Base-by-base conservation (phyloP, 257 asterid species). In the Lithospermum erythrorhizon region DNA sequence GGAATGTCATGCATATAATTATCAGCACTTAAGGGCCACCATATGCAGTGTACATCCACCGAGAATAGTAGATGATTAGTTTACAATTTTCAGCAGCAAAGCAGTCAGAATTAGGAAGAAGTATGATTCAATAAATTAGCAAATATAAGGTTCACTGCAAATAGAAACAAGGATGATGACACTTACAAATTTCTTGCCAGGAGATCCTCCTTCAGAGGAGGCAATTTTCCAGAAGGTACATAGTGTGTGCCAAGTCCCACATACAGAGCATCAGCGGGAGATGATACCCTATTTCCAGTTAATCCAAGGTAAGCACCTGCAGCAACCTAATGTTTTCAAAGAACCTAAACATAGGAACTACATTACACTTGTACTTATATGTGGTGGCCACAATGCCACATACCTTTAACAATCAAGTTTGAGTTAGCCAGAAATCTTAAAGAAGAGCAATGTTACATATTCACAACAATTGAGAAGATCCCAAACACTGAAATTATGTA, bases 261-360 rank as follows among this genome's bases (percentile, higher is more conserved):
- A 73, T 80, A 91, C 20, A 91, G 78, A 74, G 98, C 98, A 84
- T 91, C 98, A 63, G 96, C 88, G 70, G 98, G 96, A 0, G 90
- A 83, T 57, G 96, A 83, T 68, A 91, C 62, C 71, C 95, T 82
- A 76, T 74, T 79, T 59, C 98, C 98, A 53, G 98, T 91, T 78
- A 91, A 76, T 71, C 95, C 98, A 72, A 91, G 96, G 76, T 87
- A 91, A 60, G 87, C 81, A 79, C 98, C 98, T 91, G 86, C 67
- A 82, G 70, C 27, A 61, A 57, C 15, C 24, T 10, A 48, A n/a
- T n/a, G 14, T 55, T 6, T 41, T 19, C 41, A 61, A 24, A 16
- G 19, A 61, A 57, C 23, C 21, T 3, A 35, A 20, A 27, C 16
- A 53, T n/a, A n/a, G 57, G 57, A 17, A 19, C 57, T 41, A 11